Base-by-base conservation (phyloP, 2,329 filamentous ascomycete genomes). In the Tolypocladium cylindrosporum region DNA sequence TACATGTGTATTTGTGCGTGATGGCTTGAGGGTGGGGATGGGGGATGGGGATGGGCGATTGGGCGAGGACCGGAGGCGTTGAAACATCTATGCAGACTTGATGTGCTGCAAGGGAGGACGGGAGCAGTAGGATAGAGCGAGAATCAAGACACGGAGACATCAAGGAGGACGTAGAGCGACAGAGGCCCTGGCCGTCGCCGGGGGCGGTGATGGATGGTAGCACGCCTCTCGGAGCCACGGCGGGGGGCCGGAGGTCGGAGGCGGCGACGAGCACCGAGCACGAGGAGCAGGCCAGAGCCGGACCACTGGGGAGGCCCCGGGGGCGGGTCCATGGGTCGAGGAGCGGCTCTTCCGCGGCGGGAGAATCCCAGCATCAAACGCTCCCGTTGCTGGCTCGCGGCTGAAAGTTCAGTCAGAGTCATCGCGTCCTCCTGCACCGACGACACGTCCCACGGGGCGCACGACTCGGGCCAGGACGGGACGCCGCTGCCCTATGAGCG, bases 401-500 rank as follows among this genome's bases (percentile, higher is more conserved):
- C 48, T 52, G 31, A 52, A 36, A 36, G 48, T 36, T 51, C 48
- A 36, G 48, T 10, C 31, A 36, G 48, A 51, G 48, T 51, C 48
- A 51, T 51, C 48, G 48, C 48, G 16, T 51, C 48, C 31, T 36
- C 13, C 21, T 51, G 48, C 48, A 51, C 48, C 48, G 7, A 11
- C 48, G 48, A 51, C 42, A 51, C 48, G 48, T 34, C 48, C 48
- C 48, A n/a, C 31, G 48, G 48, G 48, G 48, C 31, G 48, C 48
- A 37, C 48, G 31, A 41, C 53, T 55, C 53, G 53, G 53, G 21
- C 41, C 34, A 55, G 40, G 31, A 41, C 31, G 55, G 55, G 40
- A 51, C 11, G 31, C 10, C n/a, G 48, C 34, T 56, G 59, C 34
- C 53, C 37, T 55, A 57, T 57, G 51, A 56, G 58, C 43, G 45